phyloP scores from a whole-genome alignment of 108 stramenopile genomes.

The Nannochloropsis salina region DNA sequence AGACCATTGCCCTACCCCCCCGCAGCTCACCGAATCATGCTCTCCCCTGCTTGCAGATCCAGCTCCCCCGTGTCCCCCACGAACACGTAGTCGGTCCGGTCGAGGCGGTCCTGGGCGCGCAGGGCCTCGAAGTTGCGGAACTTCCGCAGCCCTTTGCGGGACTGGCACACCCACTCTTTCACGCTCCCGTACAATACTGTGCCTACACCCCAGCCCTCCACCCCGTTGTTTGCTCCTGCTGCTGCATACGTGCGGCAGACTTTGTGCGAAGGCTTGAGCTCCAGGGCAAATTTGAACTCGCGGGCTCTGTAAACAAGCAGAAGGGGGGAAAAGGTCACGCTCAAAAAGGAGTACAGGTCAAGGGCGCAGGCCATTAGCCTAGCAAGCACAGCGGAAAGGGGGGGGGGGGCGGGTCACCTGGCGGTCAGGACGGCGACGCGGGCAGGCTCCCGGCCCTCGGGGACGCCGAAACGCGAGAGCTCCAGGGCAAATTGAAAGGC shows the following conservation, averaged over 20 bases:
- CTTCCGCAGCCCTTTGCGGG: constrained; percentile 77
- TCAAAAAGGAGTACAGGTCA: too few species aligned
- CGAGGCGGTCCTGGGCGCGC: constrained; percentile 34
- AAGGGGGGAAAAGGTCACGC: not conserved
- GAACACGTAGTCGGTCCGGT: constrained; percentile 63
- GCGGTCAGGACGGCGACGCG: constrained; percentile 82
- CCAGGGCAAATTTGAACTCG: constrained; percentile 85
- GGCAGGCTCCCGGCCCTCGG: constrained; percentile 35
- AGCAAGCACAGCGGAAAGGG: not conserved
- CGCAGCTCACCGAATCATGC: not conserved
- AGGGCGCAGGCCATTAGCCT: too few species aligned
- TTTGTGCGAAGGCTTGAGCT: constrained; percentile 72
- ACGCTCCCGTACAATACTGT: constrained; percentile 89
- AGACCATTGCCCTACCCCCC: not conserved
- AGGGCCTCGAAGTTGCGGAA: constrained; percentile 78
- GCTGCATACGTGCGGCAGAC: constrained; percentile 65
- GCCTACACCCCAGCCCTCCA: constrained; percentile 76
- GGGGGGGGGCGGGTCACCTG: constrained; percentile 30
- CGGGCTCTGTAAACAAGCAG: constrained; percentile 55
- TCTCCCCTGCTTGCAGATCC: constrained; percentile 72
- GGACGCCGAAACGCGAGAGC: constrained; percentile 59
- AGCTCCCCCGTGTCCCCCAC: constrained; percentile 90
- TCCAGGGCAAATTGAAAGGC: constrained; percentile 86
- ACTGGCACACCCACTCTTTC: constrained; percentile 84
- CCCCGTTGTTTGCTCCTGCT: constrained; percentile 64